phyloP scores from a whole-genome alignment of 106 monocot species.

The Dioscorea zingiberensis region DNA sequence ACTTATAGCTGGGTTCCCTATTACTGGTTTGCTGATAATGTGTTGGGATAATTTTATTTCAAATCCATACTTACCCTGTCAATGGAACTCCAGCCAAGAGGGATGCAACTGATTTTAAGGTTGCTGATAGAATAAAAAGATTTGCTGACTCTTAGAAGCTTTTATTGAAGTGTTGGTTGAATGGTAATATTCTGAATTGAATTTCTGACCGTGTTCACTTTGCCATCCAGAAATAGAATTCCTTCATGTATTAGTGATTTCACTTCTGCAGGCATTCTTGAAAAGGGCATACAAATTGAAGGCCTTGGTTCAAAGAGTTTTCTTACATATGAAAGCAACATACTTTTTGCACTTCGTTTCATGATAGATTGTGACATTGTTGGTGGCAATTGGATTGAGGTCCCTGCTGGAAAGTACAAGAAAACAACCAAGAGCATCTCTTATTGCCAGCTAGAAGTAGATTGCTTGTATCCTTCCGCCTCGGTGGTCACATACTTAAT shows the following conservation, averaged over 20 bases:
- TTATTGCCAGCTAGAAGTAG: conserved; percentile 84
- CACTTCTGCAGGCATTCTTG: conserved; percentile 61
- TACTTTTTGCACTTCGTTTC: conserved; percentile 96
- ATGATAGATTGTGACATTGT: conserved; percentile 97
- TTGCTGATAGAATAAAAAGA: too few relatives aligned
- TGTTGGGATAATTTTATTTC: too few relatives aligned
- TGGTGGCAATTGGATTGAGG: conserved; percentile 98
- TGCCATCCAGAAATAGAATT: too few relatives aligned
- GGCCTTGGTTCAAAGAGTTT: conserved; percentile 90
- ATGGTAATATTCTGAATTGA: too few relatives aligned
- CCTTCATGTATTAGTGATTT: not conserved
- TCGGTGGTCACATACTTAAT: conserved; percentile 1
- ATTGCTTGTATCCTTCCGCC: conserved; percentile 83
- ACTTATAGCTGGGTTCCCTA: too few relatives aligned
- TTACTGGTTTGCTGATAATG: too few relatives aligned
- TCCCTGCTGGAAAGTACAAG: conserved; percentile 70
- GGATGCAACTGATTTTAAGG: too few relatives aligned
- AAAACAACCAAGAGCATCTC: conserved; percentile 58
- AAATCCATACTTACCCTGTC: too few relatives aligned
- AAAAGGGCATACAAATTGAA: conserved; percentile 82
- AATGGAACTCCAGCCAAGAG: too few relatives aligned
- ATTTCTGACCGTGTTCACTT: too few relatives aligned
- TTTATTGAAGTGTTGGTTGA: too few relatives aligned
- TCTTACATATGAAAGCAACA: conserved; percentile 96
- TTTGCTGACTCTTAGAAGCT: too few relatives aligned